phyloP scores from a whole-genome alignment of 1,139 yeast species.

The Yamadazyma pseudoaaseri region DNA sequence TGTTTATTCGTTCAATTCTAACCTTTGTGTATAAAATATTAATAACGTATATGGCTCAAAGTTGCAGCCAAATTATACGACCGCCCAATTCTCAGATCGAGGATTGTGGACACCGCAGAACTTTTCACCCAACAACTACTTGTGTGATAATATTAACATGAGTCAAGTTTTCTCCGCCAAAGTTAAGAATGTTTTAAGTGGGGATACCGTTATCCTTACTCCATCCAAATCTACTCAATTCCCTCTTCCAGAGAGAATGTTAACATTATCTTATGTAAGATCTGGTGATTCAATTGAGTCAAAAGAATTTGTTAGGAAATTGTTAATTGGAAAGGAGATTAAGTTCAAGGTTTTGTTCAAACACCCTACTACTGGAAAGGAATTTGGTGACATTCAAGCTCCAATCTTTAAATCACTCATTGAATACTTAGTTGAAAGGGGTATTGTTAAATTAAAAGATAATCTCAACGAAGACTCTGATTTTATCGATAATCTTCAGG shows the following conservation, averaged over 20 bases:
- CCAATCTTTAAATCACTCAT: slow-evolving; percentile 64
- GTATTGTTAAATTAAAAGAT: slow-evolving; percentile 64
- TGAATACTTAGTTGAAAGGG: slow-evolving; percentile 56
- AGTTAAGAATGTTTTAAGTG: slow-evolving; percentile 71
- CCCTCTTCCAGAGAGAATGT: slow-evolving; percentile 56
- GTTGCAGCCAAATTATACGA: not conserved
- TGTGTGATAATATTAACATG: slow-evolving; percentile 3
- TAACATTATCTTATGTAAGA: slow-evolving; percentile 64
- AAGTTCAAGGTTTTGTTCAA: slow-evolving; percentile 59
- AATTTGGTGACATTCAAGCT: slow-evolving; percentile 69
- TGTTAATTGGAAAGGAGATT: slow-evolving; percentile 67
- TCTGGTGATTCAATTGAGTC: slow-evolving; percentile 52
- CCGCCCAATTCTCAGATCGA: not conserved
- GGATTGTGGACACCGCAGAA: not conserved
- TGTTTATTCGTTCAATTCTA: too few species aligned
- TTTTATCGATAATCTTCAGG: slow-evolving; percentile 22
- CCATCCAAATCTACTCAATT: slow-evolving; percentile 48
- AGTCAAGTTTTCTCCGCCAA: slow-evolving; percentile 41
- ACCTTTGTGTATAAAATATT: too few species aligned
- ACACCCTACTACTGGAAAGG: slow-evolving; percentile 51
- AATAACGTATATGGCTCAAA: too few species aligned
- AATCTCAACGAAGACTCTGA: slow-evolving; percentile 42
- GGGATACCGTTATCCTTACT: slow-evolving; percentile 70
- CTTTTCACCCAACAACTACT: not conserved
- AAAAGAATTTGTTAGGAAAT: slow-evolving; percentile 61